Percentiles rank a stretch among this genome's conserved stretches.
Evolutionary conservation across 139 green algal species (phyloP).

Genomic region (Coccomyxa sp.): DNA sequence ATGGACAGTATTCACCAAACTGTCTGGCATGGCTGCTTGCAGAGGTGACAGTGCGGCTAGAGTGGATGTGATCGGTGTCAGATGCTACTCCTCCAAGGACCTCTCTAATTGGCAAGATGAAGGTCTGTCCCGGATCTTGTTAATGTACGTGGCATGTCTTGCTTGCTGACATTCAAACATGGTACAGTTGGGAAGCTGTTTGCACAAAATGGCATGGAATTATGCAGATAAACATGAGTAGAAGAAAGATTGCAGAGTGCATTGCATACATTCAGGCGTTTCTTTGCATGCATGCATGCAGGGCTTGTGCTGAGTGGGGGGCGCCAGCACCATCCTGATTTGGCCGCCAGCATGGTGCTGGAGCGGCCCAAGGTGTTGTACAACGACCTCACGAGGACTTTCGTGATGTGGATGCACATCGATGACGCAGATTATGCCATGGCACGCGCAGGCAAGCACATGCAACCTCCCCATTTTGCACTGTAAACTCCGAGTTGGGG

Average conservation of each 20-base stretch:
- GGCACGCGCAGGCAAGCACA: no score
- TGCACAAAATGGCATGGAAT: no score
- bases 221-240: no score
- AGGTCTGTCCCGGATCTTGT: conserved; percentile 10
- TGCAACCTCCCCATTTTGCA: no score
- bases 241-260: no score
- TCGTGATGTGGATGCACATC: conserved; percentile 52
- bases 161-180: not conserved
- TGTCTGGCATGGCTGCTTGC: not conserved
- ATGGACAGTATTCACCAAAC: not conserved
- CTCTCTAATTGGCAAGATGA: conserved; percentile 30
- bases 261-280: no score
- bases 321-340: conserved; percentile 15
- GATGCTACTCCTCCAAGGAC: conserved; percentile 35
- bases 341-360: conserved; percentile 26
- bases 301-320: conserved; percentile 27
- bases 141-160: not conserved
- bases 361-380: conserved; percentile 38
- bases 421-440: conserved; percentile 16
- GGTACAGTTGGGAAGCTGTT: no score
- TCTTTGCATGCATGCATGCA: not conserved
- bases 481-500: no score
- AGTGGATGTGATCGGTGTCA: conserved; percentile 42
- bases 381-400: conserved; percentile 9
- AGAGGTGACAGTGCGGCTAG: not conserved